A percentile compares a stretch with the other conserved stretches of the same genome.
phyloP scores from a whole-genome alignment of 805 yeast genomes.

The Debaryomyces hansenii region DNA sequence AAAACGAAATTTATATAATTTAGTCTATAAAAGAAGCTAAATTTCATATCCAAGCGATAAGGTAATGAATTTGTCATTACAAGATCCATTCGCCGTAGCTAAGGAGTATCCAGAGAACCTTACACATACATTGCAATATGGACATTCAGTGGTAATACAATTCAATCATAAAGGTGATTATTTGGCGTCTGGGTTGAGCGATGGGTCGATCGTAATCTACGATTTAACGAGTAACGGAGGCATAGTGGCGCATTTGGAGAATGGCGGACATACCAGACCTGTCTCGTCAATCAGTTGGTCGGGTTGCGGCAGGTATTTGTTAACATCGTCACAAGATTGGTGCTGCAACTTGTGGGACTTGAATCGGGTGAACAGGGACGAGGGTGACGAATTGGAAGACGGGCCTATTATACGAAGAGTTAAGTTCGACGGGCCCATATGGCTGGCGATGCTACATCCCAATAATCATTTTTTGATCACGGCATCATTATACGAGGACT shows the following conservation, averaged over 20 bases:
- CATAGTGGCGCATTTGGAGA: constrained; percentile 52
- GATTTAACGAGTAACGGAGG: constrained; percentile 67
- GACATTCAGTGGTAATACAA: constrained; percentile 64
- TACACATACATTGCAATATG: constrained; percentile 66
- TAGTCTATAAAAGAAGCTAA: no score
- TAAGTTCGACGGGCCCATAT: constrained; percentile 67
- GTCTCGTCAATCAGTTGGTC: constrained; percentile 81
- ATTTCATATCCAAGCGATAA: neutral
- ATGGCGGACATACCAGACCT: constrained; percentile 63
- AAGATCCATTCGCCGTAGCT: constrained; percentile 89
- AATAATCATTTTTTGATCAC: constrained; percentile 45
- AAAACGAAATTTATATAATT: no score
- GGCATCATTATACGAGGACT: constrained; percentile 66
- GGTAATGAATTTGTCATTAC: constrained; percentile 74
- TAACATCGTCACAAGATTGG: constrained; percentile 83
- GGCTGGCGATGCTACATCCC: constrained; percentile 67
- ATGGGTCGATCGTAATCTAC: constrained; percentile 72
- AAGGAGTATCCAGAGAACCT: constrained; percentile 88
- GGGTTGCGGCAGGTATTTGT: constrained; percentile 61
- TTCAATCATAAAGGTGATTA: constrained; percentile 81
- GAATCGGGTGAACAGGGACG: constrained; percentile 20
- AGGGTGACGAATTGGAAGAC: constrained; percentile 15
- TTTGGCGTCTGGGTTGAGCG: constrained; percentile 73
- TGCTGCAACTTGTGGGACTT: constrained; percentile 80
- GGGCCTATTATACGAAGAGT: constrained; percentile 41